phyloP scores from a whole-genome alignment of 306 rosid species.

The Vigna nakashimae region DNA sequence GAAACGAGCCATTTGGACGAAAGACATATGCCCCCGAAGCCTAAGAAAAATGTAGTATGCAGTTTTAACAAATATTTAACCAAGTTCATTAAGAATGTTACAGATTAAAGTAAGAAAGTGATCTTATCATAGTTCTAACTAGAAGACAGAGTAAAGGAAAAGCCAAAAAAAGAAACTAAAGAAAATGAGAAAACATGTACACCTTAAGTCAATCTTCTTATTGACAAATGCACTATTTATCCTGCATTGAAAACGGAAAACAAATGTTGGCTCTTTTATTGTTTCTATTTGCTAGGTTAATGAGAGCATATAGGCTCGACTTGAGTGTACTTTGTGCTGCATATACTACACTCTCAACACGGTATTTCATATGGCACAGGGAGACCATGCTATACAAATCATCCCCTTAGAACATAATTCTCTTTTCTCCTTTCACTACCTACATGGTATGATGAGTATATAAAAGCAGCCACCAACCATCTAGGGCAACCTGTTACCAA shows the following conservation, averaged over 20 bases:
- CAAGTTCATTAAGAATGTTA: constrained; percentile 16
- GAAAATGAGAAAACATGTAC: constrained; percentile 11
- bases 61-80: constrained; percentile 31
- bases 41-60: constrained; percentile 26
- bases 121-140: constrained; percentile 5
- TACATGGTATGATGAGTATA: neutral
- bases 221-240: constrained; percentile 5
- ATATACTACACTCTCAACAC: neutral
- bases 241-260: constrained; percentile 20
- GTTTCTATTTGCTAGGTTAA: neutral
- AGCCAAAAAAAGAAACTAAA: constrained; percentile 9
- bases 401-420: neutral
- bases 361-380: neutral
- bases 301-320: neutral
- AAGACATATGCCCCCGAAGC: constrained; percentile 71
- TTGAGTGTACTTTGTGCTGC: neutral
- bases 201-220: neutral
- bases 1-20: constrained; percentile 60
- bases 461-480: neutral
- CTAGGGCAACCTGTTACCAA: neutral
- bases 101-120: constrained; percentile 15
- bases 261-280: neutral
- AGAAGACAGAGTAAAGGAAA: constrained; percentile 19
- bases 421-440: constrained; percentile 1
- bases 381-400: neutral